Evolutionary conservation across 2,329 filamentous ascomycete genomes (phyloP).

Genomic region (Chrysoporthe cubensis): DNA sequence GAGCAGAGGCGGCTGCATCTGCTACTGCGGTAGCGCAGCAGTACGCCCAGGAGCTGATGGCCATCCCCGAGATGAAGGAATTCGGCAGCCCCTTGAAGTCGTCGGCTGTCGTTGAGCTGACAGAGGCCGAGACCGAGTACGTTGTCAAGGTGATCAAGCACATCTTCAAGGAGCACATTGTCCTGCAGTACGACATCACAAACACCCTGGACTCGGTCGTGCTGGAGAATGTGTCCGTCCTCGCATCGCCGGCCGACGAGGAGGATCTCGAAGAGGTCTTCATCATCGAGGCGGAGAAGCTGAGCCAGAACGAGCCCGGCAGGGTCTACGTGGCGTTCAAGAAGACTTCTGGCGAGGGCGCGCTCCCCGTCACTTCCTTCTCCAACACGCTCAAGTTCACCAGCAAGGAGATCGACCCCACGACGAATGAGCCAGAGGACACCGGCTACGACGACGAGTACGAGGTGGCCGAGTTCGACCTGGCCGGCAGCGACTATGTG

Average conservation of each 20-base stretch:
- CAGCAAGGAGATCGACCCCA: conserved; percentile 96
- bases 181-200: conserved; percentile 96
- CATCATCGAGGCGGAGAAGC: conserved; percentile 84
- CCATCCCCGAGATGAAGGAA: conserved; percentile 87
- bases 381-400: conserved; percentile 96
- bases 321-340: conserved; percentile 96
- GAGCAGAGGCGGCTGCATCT: conserved; percentile 75
- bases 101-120: conserved; percentile 82
- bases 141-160: conserved; percentile 94
- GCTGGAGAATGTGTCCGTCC: conserved; percentile 84
- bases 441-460: conserved; percentile 97
- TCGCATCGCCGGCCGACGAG: conserved; percentile 78
- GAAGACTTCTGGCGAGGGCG: conserved; percentile 74
- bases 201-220: conserved; percentile 93
- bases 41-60: conserved; percentile 83
- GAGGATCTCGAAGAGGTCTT: conserved; percentile 90
- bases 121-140: conserved; percentile 96
- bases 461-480: conserved; percentile 90
- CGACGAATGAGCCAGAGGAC: conserved; percentile 90
- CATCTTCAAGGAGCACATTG: conserved; percentile 95
- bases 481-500: conserved; percentile 91
- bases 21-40: conserved; percentile 83
- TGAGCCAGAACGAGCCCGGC: conserved; percentile 83
- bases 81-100: conserved; percentile 94
- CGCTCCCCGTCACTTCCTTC: conserved; percentile 81